phyloP scores from a whole-genome alignment of 257 asterid genomes.

The Thymus mandschuricus region DNA sequence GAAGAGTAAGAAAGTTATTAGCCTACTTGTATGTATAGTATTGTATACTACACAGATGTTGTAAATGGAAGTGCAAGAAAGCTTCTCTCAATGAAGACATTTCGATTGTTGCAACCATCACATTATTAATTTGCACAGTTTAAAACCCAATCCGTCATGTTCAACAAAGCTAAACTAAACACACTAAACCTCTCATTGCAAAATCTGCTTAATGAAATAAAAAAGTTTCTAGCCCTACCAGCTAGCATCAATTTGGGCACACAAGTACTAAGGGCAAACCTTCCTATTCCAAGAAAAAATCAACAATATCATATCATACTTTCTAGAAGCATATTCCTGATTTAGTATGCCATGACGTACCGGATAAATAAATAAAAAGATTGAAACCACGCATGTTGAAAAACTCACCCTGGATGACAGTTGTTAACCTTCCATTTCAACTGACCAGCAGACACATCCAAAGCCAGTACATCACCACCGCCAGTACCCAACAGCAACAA shows the following conservation, averaged over 20 bases:
- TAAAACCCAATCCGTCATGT: not conserved
- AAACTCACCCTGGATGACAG: slow-evolving; percentile 93
- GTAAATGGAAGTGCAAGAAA: not conserved
- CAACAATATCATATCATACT: slow-evolving; percentile 1
- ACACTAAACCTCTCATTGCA: not conserved
- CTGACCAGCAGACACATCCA: slow-evolving; percentile 89
- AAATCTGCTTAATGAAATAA: not conserved
- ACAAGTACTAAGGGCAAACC: not conserved
- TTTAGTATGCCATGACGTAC: not conserved
- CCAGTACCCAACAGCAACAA: slow-evolving; percentile 88
- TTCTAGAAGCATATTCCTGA: not conserved
- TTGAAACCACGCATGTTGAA: slow-evolving; percentile 2
- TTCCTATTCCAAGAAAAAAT: not conserved
- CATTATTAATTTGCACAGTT: not conserved
- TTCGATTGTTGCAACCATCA: slow-evolving; percentile 2
- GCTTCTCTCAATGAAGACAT: slow-evolving; percentile 2
- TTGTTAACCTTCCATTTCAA: slow-evolving; percentile 83
- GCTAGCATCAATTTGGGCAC: not conserved
- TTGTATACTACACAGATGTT: not conserved
- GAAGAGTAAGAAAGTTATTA: slow-evolving; percentile 23
- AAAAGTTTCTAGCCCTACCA: not conserved
- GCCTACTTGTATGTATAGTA: not conserved
- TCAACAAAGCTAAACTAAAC: slow-evolving; percentile 2
- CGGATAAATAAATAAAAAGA: not conserved
- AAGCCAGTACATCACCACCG: slow-evolving; percentile 85